phyloP scores from a whole-genome alignment of 345 rosid species.

The Eutrema heterophyllum region DNA sequence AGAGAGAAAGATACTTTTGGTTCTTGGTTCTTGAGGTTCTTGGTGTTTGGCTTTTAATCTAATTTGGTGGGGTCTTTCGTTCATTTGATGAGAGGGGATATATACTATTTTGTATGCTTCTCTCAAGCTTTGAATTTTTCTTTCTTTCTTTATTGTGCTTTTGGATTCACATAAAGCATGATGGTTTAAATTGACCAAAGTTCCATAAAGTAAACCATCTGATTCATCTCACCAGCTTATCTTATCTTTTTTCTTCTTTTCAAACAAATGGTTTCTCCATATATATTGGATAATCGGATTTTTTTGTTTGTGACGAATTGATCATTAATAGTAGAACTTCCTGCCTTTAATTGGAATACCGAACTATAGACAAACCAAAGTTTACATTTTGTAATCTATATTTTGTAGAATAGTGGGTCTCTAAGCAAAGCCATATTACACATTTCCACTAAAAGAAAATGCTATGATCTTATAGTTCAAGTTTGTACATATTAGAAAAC shows the following conservation, averaged over 20 bases:
- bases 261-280: conserved; percentile 10
- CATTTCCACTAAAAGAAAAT: background rate
- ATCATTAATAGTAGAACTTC: background rate
- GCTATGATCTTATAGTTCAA: background rate
- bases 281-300: background rate
- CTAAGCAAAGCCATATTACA: background rate
- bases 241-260: conserved; percentile 11
- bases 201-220: conserved; percentile 22
- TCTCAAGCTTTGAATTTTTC: conserved; percentile 17
- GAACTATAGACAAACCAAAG: background rate
- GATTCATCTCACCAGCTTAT: conserved; percentile 28
- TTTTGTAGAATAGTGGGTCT: background rate
- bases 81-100: conserved; percentile 20
- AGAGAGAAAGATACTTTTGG: conserved; percentile 15
- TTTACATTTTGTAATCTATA: background rate
- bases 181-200: conserved; percentile 26
- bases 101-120: conserved; percentile 14
- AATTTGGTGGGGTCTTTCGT: conserved; percentile 26
- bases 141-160: conserved; percentile 19
- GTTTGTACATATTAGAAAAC: background rate
- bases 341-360: conserved; percentile 7
- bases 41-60: conserved; percentile 25
- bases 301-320: background rate
- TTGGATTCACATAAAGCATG: conserved; percentile 30
- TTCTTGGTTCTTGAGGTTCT: conserved; percentile 10